Percentiles rank a stretch among this genome's conserved stretches.
These are phyloP conservation scores for Hymenoscyphus albidus DNA, from an alignment of 2,329 filamentous ascomycete genomes.

Conservation along the genomic window DNA sequence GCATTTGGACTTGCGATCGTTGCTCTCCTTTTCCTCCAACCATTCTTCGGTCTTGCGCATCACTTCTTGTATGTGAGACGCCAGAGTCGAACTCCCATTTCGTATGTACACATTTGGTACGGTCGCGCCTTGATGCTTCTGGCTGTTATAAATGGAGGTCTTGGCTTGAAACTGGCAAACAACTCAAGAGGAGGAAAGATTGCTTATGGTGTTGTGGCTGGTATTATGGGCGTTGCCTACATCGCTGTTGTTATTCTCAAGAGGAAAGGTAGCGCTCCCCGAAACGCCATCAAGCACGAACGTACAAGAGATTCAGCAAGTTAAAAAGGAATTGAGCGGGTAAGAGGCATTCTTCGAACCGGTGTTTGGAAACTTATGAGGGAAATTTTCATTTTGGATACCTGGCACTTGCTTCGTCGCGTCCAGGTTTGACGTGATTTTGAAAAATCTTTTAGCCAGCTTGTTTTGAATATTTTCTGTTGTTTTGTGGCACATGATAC, in stretches of 20 bases:
- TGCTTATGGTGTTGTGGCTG: slow-evolving; percentile 54
- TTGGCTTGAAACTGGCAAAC: slow-evolving; percentile 51
- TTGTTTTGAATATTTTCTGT: neutral
- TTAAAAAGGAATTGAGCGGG: neutral
- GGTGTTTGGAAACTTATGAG: neutral
- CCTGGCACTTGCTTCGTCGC: neutral
- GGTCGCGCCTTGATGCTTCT: slow-evolving; percentile 55
- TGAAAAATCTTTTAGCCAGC: neutral
- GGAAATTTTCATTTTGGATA: neutral
- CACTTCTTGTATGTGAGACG: slow-evolving; percentile 50
- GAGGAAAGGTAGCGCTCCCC: slow-evolving; percentile 16
- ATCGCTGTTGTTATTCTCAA: slow-evolving; percentile 29
- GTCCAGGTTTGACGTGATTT: neutral
- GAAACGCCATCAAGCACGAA: neutral
- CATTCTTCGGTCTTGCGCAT: slow-evolving; percentile 54
- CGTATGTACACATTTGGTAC: slow-evolving; percentile 59
- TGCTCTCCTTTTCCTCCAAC: slow-evolving; percentile 53
- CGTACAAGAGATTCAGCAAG: neutral
- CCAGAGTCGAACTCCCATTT: slow-evolving; percentile 47
- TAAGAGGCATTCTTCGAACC: neutral
- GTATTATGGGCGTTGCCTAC: slow-evolving; percentile 46
- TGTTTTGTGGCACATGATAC: neutral
- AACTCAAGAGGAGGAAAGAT: slow-evolving; percentile 43
- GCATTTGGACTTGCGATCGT: slow-evolving; percentile 53
- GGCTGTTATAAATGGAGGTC: slow-evolving; percentile 60